These are phyloP conservation scores for Darksidea phi DNA, from an alignment of 495 filamentous ascomycete species.

Conservation along the genomic window DNA sequence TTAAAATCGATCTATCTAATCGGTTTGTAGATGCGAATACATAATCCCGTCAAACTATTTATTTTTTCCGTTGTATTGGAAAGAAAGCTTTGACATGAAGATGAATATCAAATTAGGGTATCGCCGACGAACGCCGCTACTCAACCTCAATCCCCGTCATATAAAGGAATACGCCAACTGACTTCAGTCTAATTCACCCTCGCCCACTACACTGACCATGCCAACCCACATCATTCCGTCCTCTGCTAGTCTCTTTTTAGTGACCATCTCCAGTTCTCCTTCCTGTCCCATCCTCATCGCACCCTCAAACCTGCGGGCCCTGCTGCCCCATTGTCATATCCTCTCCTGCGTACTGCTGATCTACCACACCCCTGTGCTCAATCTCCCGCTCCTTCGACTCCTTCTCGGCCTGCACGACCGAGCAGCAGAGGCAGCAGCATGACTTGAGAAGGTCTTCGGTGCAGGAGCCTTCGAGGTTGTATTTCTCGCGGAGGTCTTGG, in stretches of 20 bases:
- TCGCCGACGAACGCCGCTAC: not conserved
- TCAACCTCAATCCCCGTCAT: not conserved
- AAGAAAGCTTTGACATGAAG: not conserved
- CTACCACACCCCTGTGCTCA: conserved; percentile 3
- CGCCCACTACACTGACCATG: too few species aligned
- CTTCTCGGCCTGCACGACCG: conserved; percentile 34
- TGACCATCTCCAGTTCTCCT: not conserved
- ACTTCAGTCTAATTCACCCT: too few species aligned
- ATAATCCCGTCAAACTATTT: too few species aligned
- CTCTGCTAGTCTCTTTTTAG: not conserved
- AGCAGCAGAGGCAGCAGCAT: conserved; percentile 49
- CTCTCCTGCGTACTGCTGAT: conserved; percentile 15
- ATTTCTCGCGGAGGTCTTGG: conserved; percentile 45
- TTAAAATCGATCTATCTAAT: too few species aligned
- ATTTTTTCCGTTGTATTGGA: too few species aligned
- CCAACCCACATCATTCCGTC: not conserved
- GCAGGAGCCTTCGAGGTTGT: conserved; percentile 47
- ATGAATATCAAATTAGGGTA: not conserved
- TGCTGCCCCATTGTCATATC: conserved; percentile 9
- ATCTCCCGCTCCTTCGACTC: conserved; percentile 20
- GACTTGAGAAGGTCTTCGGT: conserved; percentile 42
- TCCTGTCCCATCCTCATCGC: not conserved
- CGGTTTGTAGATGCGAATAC: too few species aligned
- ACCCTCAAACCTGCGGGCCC: not conserved
- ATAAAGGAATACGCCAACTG: not conserved